Evolutionary conservation across 345 rosid genomes (phyloP).

Genomic region (Nasturtium officinale): DNA sequence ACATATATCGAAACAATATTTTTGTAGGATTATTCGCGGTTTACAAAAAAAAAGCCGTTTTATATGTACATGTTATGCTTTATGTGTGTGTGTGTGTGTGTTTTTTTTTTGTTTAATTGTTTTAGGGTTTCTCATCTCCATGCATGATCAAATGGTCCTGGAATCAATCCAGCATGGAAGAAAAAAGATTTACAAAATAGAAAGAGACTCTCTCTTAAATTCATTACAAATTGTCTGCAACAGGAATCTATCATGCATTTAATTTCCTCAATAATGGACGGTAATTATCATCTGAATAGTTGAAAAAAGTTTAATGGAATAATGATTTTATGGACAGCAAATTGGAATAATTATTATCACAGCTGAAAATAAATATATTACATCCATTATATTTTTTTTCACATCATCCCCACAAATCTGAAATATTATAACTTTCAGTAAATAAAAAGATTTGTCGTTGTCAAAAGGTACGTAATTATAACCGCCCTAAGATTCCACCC

Average conservation of each 20-base stretch:
- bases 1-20: not conserved
- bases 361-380: not conserved
- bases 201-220: not conserved
- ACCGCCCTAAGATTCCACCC: conserved; percentile 32
- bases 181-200: not conserved
- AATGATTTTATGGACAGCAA: too few species aligned
- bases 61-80: not conserved
- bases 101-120: not conserved
- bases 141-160: conserved; percentile 5
- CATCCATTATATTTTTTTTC: not conserved
- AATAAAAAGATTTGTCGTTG: not conserved
- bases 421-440: not conserved
- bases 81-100: not conserved
- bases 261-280: not conserved
- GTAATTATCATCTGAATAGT: not conserved
- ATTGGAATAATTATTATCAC: too few species aligned
- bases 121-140: not conserved
- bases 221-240: not conserved
- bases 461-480: conserved; percentile 18
- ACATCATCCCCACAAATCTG: conserved; percentile 6
- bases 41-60: not conserved
- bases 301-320: not conserved
- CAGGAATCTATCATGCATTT: not conserved
- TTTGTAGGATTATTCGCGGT: not conserved
- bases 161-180: not conserved